Percentiles rank a stretch among this genome's conserved stretches.
Evolutionary conservation across 306 rosid species (phyloP).

Genomic region (Mucuna pruriens): DNA sequence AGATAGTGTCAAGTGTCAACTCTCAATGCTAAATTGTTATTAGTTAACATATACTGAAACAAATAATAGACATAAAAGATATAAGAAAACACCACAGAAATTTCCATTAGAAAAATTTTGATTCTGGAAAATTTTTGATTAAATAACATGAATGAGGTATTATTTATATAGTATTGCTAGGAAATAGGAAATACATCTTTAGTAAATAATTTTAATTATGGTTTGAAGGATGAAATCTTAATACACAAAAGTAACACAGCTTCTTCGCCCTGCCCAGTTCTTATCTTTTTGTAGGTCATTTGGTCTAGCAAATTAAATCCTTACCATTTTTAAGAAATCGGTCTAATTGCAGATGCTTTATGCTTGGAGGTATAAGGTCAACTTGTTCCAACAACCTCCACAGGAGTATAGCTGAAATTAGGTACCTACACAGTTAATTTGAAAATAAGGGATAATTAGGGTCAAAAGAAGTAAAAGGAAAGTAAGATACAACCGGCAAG

Average conservation of each 20-base stretch:
- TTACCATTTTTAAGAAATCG: constrained; percentile 80
- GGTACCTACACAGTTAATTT: constrained; percentile 56
- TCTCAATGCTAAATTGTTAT: neutral
- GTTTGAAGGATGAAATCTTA: neutral
- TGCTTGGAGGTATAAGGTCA: constrained; percentile 75
- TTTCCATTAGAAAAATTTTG: neutral
- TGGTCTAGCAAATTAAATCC: constrained; percentile 16
- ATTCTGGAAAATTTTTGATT: neutral
- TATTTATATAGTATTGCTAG: neutral
- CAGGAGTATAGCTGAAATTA: constrained; percentile 69
- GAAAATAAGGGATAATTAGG: constrained; percentile 8
- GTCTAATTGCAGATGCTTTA: constrained; percentile 70
- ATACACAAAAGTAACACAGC: neutral
- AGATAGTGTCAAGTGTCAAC: constrained; percentile 37
- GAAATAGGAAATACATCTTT: neutral
- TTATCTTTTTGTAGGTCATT: neutral
- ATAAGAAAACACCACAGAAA: neutral
- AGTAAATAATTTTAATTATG: neutral
- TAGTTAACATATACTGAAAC: neutral
- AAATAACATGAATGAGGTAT: neutral
- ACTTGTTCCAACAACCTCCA: constrained; percentile 73
- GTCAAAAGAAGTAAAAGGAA: constrained; percentile 17
- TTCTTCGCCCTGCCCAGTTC: neutral
- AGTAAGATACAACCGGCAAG: neutral
- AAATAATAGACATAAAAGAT: neutral